Conservation (phyloP, 1,284 basidiomycete genomes). For the Papiliotrema flavescens region DNA sequence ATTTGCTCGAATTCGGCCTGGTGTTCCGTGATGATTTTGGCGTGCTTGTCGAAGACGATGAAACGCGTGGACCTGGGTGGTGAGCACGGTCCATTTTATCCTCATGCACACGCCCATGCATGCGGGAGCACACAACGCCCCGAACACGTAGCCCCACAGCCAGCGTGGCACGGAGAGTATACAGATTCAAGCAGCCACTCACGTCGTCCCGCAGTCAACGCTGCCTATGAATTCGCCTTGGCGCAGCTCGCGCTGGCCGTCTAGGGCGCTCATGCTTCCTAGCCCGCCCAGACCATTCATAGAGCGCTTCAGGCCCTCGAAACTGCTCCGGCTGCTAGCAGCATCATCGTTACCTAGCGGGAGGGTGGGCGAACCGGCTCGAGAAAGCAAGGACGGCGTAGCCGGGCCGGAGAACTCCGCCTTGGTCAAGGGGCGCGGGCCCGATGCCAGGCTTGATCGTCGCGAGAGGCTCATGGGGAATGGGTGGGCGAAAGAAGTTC, state of each 20-base stretch:
- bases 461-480: conserved; percentile 10
- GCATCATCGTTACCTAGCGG: conserved; percentile 32
- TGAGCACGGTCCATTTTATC: conserved; percentile 6
- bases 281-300: conserved; percentile 23
- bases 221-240: conserved; percentile 73
- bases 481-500: conserved; percentile 18
- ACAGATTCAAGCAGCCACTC: conserved; percentile 49
- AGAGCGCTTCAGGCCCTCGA: conserved; percentile 7
- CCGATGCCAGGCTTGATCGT: conserved; percentile 5
- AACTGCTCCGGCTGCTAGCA: neutral
- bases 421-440: conserved; percentile 36
- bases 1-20: conserved; percentile 90
- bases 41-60: conserved; percentile 87
- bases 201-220: conserved; percentile 91
- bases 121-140: too few species aligned
- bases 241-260: conserved; percentile 23
- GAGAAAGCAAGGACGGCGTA: conserved; percentile 44
- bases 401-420: conserved; percentile 37
- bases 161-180: too few species aligned
- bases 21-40: conserved; percentile 79
- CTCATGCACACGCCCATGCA: too few species aligned
- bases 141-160: too few species aligned
- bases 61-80: conserved; percentile 78
- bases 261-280: conserved; percentile 25
- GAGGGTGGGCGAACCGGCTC: conserved; percentile 46